Evolutionary conservation across 2,329 filamentous ascomycete species (phyloP).

Genomic region (Exophiala viscosa): DNA sequence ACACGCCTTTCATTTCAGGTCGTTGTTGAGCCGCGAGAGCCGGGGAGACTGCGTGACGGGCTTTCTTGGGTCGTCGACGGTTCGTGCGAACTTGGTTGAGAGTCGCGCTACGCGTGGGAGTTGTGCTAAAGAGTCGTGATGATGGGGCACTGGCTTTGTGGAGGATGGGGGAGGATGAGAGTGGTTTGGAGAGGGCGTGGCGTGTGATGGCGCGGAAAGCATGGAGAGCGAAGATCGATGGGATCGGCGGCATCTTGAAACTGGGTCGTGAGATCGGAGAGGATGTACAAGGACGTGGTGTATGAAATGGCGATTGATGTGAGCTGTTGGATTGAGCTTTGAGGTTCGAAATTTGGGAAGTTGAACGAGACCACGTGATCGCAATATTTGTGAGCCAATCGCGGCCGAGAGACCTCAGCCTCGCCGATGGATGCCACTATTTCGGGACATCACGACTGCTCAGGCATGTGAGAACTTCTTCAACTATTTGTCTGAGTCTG

Average conservation of each 20-base stretch:
- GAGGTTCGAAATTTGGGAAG: not conserved
- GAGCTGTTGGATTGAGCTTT: not conserved
- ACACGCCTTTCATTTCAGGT: constrained; percentile 91
- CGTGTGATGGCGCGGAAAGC: constrained; percentile 35
- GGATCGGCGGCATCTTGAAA: constrained; percentile 30
- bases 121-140: constrained; percentile 54
- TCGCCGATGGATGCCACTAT: too few species aligned
- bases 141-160: constrained; percentile 11
- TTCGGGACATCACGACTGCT: too few species aligned
- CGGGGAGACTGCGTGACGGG: constrained; percentile 82
- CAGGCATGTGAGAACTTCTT: too few species aligned
- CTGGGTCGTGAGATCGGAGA: not conserved
- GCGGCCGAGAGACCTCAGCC: not conserved
- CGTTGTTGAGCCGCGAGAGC: constrained; percentile 64
- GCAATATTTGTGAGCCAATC: not conserved
- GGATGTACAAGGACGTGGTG: not conserved
- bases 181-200: constrained; percentile 24
- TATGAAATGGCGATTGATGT: not conserved
- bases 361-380: not conserved
- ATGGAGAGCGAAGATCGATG: constrained; percentile 35
- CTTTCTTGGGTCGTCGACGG: constrained; percentile 72
- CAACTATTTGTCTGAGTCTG: too few species aligned
- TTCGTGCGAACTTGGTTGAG: constrained; percentile 72
- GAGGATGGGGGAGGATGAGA: constrained; percentile 3
- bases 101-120: constrained; percentile 57